phyloP scores from a whole-genome alignment of 2,329 filamentous ascomycete species.

The Xylariaceae sp. region DNA sequence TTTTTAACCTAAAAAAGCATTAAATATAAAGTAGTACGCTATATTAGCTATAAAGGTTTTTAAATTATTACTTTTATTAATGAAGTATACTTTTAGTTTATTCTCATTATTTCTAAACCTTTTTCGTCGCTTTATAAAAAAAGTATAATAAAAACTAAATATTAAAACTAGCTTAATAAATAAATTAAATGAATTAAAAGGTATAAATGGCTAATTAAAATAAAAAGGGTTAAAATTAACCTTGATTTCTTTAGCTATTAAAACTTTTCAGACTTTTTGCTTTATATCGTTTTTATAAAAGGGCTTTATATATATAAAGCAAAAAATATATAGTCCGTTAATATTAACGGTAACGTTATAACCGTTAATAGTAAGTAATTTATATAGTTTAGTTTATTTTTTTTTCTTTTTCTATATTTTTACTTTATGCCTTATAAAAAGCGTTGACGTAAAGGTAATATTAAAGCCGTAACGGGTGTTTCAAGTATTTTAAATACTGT shows the following conservation, averaged over 20 bases:
- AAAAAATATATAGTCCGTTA: not conserved
- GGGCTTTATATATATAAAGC: not conserved
- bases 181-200: not conserved
- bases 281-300: not conserved
- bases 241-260: not conserved
- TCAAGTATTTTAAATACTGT: not conserved
- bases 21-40: not conserved
- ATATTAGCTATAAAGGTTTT: not conserved
- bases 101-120: not conserved
- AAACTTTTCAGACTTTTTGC: not conserved
- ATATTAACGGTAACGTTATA: not conserved
- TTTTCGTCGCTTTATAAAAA: not conserved
- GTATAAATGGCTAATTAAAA: not conserved
- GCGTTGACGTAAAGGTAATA: not conserved
- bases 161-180: not conserved
- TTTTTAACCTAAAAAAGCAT: not conserved
- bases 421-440: not conserved
- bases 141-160: not conserved
- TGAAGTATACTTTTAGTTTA: too few species aligned
- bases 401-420: not conserved
- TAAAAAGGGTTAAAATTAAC: not conserved
- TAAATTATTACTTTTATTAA: too few species aligned
- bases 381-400: not conserved
- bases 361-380: not conserved
- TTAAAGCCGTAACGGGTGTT: not conserved